Conservation (phyloP, 495 filamentous ascomycete species). For the Penicillium canescens region DNA sequence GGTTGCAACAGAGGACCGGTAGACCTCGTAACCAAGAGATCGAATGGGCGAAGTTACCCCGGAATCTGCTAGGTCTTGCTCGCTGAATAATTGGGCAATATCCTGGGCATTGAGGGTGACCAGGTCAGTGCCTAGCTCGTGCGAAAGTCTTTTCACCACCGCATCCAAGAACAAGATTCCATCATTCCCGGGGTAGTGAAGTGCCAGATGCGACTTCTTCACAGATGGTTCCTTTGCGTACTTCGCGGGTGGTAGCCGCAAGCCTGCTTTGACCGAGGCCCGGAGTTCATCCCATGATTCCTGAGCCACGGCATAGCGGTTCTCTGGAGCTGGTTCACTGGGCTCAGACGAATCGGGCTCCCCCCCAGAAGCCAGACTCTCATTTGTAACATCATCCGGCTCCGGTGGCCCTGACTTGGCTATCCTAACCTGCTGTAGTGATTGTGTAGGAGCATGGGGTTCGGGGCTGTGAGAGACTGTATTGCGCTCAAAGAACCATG, state of each 20-base stretch:
- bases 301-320: constrained; percentile 39
- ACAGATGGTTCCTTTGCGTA: constrained; percentile 51
- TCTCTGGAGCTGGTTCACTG: constrained; percentile 11
- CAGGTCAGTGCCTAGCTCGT: constrained; percentile 67
- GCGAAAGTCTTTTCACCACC: constrained; percentile 59
- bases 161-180: constrained; percentile 57
- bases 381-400: constrained; percentile 7
- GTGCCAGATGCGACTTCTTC: constrained; percentile 60
- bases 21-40: constrained; percentile 69
- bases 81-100: constrained; percentile 73
- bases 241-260: constrained; percentile 39
- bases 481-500: constrained; percentile 44
- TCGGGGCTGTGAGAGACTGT: constrained; percentile 21
- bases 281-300: constrained; percentile 42
- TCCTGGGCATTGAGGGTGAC: constrained; percentile 76
- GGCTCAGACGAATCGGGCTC: constrained; percentile 23
- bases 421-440: constrained; percentile 26
- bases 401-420: constrained; percentile 28
- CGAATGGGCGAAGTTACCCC: constrained; percentile 43
- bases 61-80: constrained; percentile 58
- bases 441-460: constrained; percentile 4
- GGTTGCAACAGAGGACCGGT: constrained; percentile 31
- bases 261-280: constrained; percentile 41
- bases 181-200: constrained; percentile 65
- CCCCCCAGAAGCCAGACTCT: constrained; percentile 19